Evolutionary conservation across 768 basidiomycete genomes (phyloP), one percentile per base, ranked within the genome.

Genomic region (Coprinellus aureogranulatus): DNA sequence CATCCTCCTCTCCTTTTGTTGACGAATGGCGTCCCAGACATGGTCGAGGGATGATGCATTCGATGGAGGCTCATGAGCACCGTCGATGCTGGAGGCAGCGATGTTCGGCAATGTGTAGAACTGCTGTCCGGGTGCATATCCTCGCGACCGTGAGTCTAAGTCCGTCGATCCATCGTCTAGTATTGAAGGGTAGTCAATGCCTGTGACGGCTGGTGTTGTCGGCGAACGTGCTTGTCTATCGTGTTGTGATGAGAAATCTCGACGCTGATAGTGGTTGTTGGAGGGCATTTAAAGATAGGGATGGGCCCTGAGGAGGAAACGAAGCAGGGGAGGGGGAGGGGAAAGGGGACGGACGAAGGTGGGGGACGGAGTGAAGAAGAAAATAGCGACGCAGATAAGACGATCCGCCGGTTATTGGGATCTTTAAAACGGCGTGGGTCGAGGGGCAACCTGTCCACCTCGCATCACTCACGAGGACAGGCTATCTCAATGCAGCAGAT

Each of bases 21-120:
- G 79, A 45, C 87, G 80, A 53, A 90, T 79, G 54, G 80, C 77
- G 57, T 73, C 79, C 88, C 88, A 90, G n/a, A 90, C 70, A 22
- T 81, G 72, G 63, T 87, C 80, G 60, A 89, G 71, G 14, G 77
- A 73, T 30, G 73, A 64, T 27, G 71, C 65, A 50, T 79, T 77
- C 26, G 69, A 68, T 18, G 76, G 75, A 22, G 76, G 77, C 53
- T 75, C 75, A 26, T 62, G 65, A 34, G 69, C 72, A 54, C 77
- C 77, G 59, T 80, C 77, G 61, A 81, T 71, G 44, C 75, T 70
- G 20, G 75, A 77, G 25, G 73, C 77, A 28, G 72, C 73, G 61
- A 75, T 60, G 65, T 75, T 74, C 44, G 73, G 72, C 62, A 73
- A 73, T 41, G 64, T 72, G 60, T 76, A 77, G 18, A 77, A 66